Evolutionary conservation across 2,329 filamentous ascomycete genomes (phyloP).

Genomic region (Diplodia seriata): DNA sequence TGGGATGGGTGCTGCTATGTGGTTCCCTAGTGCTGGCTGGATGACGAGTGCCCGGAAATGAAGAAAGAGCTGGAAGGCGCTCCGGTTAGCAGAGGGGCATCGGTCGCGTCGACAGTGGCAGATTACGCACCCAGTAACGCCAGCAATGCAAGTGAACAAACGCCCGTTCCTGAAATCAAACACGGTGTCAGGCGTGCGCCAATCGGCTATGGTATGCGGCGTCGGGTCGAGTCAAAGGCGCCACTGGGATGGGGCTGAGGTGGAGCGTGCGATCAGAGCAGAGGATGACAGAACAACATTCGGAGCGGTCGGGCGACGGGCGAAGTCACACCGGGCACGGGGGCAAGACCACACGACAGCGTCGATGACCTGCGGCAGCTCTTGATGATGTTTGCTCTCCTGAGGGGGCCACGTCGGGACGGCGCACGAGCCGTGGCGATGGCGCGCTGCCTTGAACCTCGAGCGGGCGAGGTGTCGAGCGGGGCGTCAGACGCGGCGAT

Average conservation of each 20-base stretch:
- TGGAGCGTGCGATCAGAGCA: constrained; percentile 31
- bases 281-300: constrained; percentile 32
- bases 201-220: constrained; percentile 16
- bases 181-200: constrained; percentile 28
- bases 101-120: neutral
- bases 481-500: neutral
- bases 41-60: constrained; percentile 32
- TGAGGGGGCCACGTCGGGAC: constrained; percentile 32
- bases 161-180: constrained; percentile 27
- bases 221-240: constrained; percentile 23
- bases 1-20: neutral
- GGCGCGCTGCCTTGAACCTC: constrained; percentile 27
- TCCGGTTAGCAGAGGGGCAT: constrained; percentile 43
- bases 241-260: constrained; percentile 25
- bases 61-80: constrained; percentile 39
- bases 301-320: constrained; percentile 33
- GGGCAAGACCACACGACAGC: constrained; percentile 21
- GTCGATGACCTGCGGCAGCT: constrained; percentile 25
- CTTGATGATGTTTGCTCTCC: constrained; percentile 35
- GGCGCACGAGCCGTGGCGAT: constrained; percentile 34
- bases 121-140: constrained; percentile 32
- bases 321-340: constrained; percentile 20
- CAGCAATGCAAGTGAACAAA: constrained; percentile 33
- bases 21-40: constrained; percentile 14
- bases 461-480: constrained; percentile 24